phyloP scores from a whole-genome alignment of 2,329 filamentous ascomycete genomes.

The Stemphylium lycopersici region DNA sequence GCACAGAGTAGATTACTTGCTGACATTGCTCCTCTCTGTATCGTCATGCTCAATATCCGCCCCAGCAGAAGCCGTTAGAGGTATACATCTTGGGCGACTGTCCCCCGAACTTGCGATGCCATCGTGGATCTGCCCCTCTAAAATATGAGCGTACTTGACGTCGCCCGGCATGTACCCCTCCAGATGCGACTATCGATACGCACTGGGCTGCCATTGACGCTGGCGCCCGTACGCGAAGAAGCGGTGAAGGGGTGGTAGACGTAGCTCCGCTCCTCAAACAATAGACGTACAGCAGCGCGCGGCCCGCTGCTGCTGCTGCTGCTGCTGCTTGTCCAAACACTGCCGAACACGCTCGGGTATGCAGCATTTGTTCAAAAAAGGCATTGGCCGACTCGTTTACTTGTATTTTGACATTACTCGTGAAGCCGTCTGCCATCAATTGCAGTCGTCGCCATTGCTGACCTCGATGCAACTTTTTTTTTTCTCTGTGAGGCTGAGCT shows the following conservation, averaged over 20 bases:
- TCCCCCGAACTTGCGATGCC: constrained; percentile 2
- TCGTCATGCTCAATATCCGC: constrained; percentile 32
- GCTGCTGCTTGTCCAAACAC: constrained; percentile 22
- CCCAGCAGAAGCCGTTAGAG: constrained; percentile 1
- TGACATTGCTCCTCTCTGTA: constrained; percentile 5
- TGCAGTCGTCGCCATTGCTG: background rate
- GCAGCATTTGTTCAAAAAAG: constrained; percentile 12
- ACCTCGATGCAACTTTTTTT: constrained; percentile 10
- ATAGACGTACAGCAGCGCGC: constrained; percentile 30
- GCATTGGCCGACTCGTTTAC: background rate
- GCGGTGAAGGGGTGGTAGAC: constrained; percentile 45
- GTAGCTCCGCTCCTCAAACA: constrained; percentile 29
- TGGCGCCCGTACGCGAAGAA: constrained; percentile 38
- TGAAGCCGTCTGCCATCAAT: background rate
- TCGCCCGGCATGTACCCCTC: constrained; percentile 32
- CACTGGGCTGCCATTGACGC: constrained; percentile 20
- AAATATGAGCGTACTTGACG: constrained; percentile 26
- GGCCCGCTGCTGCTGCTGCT: constrained; percentile 29
- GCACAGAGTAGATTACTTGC: constrained; percentile 29
- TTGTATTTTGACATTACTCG: background rate
- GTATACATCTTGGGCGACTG: constrained; percentile 1
- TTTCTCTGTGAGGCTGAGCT: constrained; percentile 22
- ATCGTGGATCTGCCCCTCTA: constrained; percentile 27
- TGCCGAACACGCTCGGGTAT: constrained; percentile 20
- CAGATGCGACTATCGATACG: constrained; percentile 40